Evolutionary conservation across 2,329 filamentous ascomycete genomes (phyloP), one percentile per base, ranked within the genome.

Genomic region (Capronia coronata): DNA sequence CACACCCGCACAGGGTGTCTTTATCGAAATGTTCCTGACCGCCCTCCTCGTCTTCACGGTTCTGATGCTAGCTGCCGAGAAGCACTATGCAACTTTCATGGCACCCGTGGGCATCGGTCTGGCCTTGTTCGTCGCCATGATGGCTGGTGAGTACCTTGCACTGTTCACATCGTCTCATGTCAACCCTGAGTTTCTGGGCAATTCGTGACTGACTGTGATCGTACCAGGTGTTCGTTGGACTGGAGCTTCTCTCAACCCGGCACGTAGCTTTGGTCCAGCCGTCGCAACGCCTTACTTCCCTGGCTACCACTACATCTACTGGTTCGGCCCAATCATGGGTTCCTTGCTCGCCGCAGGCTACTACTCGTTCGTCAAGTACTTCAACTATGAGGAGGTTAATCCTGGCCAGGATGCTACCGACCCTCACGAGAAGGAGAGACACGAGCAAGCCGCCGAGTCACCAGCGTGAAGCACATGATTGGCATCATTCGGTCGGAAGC

Each of bases 21-120:
- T 85, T 60, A 75, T 85, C 43, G 82, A 86, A 64, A 75, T 81
- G 68, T 81, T 84, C 60, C 69, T 83, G 27, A 85, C 82, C 0
- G 68, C 77, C 0, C 73, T 83, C 60, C 70, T 86, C 10, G 75
- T 84, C 6, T 70, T 85, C 44, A 76, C 80, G 3, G 76, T 85
- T 23, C 77, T 82, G 63, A 83, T 87, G 77, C 72, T 87, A 35
- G 83, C 83, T 0, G 78, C 80, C 2, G 83, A 87, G 63, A 87
- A 89, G 67, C 83, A 87, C 64, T 79, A 80, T 30, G 78, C 80
- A 2, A 88, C 84, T 0, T 86, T 76, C 62, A 67, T 87, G 2
- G 84, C 84, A 0, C 84, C 85, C 0, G 68, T 88, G 2, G 83
- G 81, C 9, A 86, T 89, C 58, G 86, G 86, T 1, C 66, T 87